phyloP scores from a whole-genome alignment of 2,329 filamentous ascomycete genomes.

The Pyrenophora graminea region DNA sequence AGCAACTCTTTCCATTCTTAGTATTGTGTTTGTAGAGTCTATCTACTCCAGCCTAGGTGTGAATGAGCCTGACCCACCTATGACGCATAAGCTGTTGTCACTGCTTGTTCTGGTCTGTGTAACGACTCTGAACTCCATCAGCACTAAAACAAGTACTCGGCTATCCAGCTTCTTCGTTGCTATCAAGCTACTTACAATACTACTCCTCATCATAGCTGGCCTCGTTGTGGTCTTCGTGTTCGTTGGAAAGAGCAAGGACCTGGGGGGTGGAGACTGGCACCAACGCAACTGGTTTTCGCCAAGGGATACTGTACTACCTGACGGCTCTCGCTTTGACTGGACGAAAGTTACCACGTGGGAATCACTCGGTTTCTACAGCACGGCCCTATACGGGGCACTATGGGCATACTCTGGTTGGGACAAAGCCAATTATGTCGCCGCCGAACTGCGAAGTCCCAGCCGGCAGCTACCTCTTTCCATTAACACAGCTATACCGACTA shows the following conservation, averaged over 20 bases:
- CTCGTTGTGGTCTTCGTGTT: slow-evolving; percentile 41
- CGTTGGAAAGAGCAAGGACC: slow-evolving; percentile 32
- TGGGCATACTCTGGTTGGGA: slow-evolving; percentile 47
- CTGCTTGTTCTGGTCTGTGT: slow-evolving; percentile 47
- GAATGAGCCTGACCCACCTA: slow-evolving; percentile 57
- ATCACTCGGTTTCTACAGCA: slow-evolving; percentile 63
- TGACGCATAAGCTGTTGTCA: slow-evolving; percentile 47
- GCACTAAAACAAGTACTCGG: slow-evolving; percentile 49
- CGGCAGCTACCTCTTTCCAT: slow-evolving; percentile 63
- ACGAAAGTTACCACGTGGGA: slow-evolving; percentile 58
- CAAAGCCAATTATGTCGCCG: slow-evolving; percentile 48
- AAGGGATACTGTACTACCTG: slow-evolving; percentile 33
- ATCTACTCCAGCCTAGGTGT: slow-evolving; percentile 58
- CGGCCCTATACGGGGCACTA: slow-evolving; percentile 54
- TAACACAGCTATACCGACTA: slow-evolving; percentile 65
- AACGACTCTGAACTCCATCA: slow-evolving; percentile 50
- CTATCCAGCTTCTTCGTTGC: slow-evolving; percentile 46
- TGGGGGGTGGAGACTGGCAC: slow-evolving; percentile 42
- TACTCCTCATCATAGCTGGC: slow-evolving; percentile 42
- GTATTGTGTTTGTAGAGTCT: slow-evolving; percentile 62
- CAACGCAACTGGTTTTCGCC: slow-evolving; percentile 39
- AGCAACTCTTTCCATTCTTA: slow-evolving; percentile 65
- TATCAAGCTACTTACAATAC: slow-evolving; percentile 44
- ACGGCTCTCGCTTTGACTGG: slow-evolving; percentile 42
- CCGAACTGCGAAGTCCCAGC: slow-evolving; percentile 39